Evolutionary conservation across 345 rosid species (phyloP).

Genomic region (Populus tremula): DNA sequence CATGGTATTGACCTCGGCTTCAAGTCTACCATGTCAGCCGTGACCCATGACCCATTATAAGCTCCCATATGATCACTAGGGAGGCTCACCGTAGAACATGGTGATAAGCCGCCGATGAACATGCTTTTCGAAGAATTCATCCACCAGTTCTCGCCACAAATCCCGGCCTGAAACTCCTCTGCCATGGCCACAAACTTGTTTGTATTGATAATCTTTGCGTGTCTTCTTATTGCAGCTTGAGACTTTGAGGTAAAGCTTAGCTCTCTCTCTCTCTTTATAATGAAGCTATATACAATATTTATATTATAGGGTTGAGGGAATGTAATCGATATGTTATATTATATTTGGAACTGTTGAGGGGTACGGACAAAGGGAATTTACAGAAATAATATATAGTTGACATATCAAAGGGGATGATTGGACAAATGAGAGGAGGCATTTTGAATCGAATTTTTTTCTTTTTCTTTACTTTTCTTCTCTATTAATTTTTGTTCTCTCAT

Average conservation of each 20-base stretch:
- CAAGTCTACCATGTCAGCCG: conserved; percentile 27
- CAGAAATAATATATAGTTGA: conserved; percentile 46
- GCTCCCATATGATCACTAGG: conserved; percentile 20
- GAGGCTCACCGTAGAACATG: conserved; percentile 28
- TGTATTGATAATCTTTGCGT: neutral
- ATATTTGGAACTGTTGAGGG: conserved; percentile 35
- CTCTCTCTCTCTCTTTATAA: neutral
- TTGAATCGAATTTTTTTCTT: conserved; percentile 38
- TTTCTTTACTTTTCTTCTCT: neutral
- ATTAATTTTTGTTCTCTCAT: neutral
- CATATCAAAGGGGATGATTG: conserved; percentile 43
- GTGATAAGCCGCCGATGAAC: conserved; percentile 41
- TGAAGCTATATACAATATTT: neutral
- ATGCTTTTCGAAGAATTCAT: conserved; percentile 33
- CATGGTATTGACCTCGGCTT: conserved; percentile 28
- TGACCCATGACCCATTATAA: conserved; percentile 29
- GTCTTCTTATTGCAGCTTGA: neutral
- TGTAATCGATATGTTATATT: conserved; percentile 14
- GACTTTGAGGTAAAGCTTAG: neutral
- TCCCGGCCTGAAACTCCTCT: conserved; percentile 58
- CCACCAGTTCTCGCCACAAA: conserved; percentile 71
- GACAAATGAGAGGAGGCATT: conserved; percentile 40
- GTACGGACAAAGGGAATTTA: conserved; percentile 34
- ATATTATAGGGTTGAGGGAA: neutral
- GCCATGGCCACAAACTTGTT: conserved; percentile 44